These are phyloP conservation scores for Carex cristatella DNA, from an alignment of 176 grass and related monocot genomes.

Conservation along the genomic window DNA sequence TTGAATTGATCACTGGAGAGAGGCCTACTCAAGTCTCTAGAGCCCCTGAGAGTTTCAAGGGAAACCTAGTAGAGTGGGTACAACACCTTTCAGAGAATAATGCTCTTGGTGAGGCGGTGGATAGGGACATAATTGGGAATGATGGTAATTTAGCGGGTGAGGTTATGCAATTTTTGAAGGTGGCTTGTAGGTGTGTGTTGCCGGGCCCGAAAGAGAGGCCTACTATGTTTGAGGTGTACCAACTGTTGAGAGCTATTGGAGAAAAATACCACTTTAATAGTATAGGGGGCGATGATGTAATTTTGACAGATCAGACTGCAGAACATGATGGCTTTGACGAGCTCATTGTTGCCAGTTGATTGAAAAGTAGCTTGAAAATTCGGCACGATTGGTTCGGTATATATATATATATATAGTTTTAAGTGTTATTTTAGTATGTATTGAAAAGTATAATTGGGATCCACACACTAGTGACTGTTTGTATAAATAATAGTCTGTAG, in stretches of 20 bases:
- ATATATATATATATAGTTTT: neutral
- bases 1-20: slow-evolving; percentile 69
- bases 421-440: neutral
- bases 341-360: slow-evolving; percentile 65
- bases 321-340: slow-evolving; percentile 51
- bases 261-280: slow-evolving; percentile 66
- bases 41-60: slow-evolving; percentile 61
- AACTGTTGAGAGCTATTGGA: slow-evolving; percentile 71
- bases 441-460: neutral
- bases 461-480: neutral
- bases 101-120: slow-evolving; percentile 49
- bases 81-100: slow-evolving; percentile 49
- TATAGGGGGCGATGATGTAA: slow-evolving; percentile 43
- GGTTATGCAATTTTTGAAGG: slow-evolving; percentile 73
- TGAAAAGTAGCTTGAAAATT: neutral
- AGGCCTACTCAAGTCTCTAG: slow-evolving; percentile 74
- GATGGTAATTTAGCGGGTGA: slow-evolving; percentile 33
- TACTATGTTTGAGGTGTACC: slow-evolving; percentile 96
- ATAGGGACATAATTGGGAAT: slow-evolving; percentile 56
- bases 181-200: slow-evolving; percentile 56
- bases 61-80: slow-evolving; percentile 75
- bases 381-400: neutral
- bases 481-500: slow-evolving; percentile 11
- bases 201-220: slow-evolving; percentile 63
- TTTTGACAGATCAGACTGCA: slow-evolving; percentile 44